These are phyloP conservation scores for Leucosporidium scottii DNA, from an alignment of 768 basidiomycete species.

Conservation along the genomic window DNA sequence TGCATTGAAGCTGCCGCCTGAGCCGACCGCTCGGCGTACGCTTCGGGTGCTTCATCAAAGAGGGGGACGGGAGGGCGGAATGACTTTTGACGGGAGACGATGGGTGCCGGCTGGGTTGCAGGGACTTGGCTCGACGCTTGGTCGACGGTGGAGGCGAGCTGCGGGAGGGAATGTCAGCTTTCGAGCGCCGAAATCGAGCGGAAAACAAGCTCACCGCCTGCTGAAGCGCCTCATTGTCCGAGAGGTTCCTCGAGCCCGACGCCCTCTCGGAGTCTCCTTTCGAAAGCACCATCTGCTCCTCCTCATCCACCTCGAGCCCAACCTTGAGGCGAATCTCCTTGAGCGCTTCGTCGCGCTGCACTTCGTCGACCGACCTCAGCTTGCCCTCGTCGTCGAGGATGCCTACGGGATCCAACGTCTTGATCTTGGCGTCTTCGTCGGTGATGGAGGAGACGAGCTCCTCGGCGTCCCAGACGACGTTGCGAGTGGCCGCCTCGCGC, in stretches of 20 bases:
- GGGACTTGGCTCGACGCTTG: neutral
- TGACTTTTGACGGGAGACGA: constrained; percentile 24
- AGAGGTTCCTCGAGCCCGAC: constrained; percentile 6
- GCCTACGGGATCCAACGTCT: constrained; percentile 1
- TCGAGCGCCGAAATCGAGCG: neutral
- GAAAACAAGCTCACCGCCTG: neutral
- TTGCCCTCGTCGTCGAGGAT: constrained; percentile 5
- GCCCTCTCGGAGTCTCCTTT: constrained; percentile 1
- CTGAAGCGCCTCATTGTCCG: constrained; percentile 17
- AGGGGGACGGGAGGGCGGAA: constrained; percentile 10
- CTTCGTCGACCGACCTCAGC: neutral
- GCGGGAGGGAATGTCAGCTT: neutral
- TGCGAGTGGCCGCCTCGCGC: constrained; percentile 55
- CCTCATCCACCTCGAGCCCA: constrained; percentile 8
- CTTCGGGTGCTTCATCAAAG: constrained; percentile 14
- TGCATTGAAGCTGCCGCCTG: neutral
- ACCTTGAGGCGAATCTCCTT: constrained; percentile 1
- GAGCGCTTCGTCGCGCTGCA: neutral
- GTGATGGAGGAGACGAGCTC: constrained; percentile 10
- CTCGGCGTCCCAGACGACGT: constrained; percentile 30
- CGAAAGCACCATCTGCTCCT: constrained; percentile 1
- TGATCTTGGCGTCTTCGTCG: constrained; percentile 11
- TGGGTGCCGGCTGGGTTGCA: constrained; percentile 23
- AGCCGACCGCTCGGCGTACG: constrained; percentile 1
- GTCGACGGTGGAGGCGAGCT: neutral